phyloP scores from a whole-genome alignment of 305 asterid genomes.

The Rubia peregrina region DNA sequence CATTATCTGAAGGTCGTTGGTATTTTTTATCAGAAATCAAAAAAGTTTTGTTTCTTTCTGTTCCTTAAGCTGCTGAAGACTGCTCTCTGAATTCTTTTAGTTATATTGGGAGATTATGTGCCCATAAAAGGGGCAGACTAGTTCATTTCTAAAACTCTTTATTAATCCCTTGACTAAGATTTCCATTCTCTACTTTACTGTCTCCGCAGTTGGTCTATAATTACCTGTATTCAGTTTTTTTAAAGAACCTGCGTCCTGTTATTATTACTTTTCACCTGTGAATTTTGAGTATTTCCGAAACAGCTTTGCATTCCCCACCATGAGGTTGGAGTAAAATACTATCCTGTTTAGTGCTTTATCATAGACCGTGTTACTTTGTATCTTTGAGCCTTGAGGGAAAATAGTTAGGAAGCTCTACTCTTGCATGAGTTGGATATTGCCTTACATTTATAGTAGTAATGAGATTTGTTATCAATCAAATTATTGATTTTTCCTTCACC shows the following conservation, averaged over 20 bases:
- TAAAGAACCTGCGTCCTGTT: too few relatives aligned
- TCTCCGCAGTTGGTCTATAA: too few relatives aligned
- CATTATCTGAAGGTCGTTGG: neutral
- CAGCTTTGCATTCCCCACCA: neutral
- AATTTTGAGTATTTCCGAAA: neutral
- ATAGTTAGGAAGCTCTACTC: neutral
- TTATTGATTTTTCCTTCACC: neutral
- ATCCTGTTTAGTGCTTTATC: neutral
- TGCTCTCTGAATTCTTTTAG: neutral
- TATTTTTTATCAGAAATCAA: neutral
- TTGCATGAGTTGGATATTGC: neutral
- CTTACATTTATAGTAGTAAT: too few relatives aligned
- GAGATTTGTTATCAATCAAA: neutral
- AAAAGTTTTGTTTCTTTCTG: neutral
- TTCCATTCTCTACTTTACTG: neutral
- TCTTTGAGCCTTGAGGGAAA: neutral
- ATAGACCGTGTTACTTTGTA: neutral
- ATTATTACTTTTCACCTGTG: neutral
- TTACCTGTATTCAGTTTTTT: too few relatives aligned
- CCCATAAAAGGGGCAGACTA: neutral
- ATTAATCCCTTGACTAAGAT: neutral
- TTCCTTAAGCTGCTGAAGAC: neutral
- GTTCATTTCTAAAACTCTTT: neutral
- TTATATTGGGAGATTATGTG: neutral
- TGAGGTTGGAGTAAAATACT: neutral